Percentiles rank a stretch among this genome's conserved stretches.
Evolutionary conservation across 805 yeast genomes (phyloP).

Genomic region (Teunomyces kruisii): DNA sequence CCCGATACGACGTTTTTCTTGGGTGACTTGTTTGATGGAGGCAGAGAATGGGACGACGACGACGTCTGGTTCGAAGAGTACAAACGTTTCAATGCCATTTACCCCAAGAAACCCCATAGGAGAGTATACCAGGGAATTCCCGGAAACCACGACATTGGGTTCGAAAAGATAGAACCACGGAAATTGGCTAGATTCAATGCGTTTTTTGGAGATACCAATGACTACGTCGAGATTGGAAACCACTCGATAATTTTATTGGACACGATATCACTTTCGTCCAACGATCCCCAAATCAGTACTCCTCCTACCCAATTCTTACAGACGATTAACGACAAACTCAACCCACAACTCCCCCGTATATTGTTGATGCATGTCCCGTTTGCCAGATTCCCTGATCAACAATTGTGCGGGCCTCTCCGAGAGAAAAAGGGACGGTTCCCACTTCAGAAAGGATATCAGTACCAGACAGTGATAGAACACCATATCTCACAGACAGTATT

Average conservation of each 20-base stretch:
- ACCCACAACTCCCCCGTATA: constrained; percentile 54
- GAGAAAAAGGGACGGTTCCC: constrained; percentile 70
- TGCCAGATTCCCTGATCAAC: constrained; percentile 61
- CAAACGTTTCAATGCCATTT: constrained; percentile 59
- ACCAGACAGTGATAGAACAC: constrained; percentile 81
- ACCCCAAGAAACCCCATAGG: constrained; percentile 48
- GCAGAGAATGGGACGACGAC: constrained; percentile 76
- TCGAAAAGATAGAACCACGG: constrained; percentile 64
- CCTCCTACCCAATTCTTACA: constrained; percentile 59
- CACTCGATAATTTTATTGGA: constrained; percentile 77
- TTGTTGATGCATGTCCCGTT: constrained; percentile 87
- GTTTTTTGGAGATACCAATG: constrained; percentile 71
- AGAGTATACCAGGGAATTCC: constrained; percentile 49
- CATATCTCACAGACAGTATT: constrained; percentile 60
- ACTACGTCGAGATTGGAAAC: constrained; percentile 56
- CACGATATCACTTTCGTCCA: constrained; percentile 75
- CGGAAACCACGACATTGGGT: constrained; percentile 97
- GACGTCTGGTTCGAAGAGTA: constrained; percentile 66
- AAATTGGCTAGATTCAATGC: constrained; percentile 64
- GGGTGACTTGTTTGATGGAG: constrained; percentile 95
- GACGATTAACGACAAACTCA: constrained; percentile 19
- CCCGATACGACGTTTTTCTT: constrained; percentile 79
- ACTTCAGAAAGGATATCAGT: constrained; percentile 73
- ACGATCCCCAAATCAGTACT: constrained; percentile 37
- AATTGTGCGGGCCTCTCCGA: constrained; percentile 72